phyloP scores from a whole-genome alignment of 148 eudicot species.

The Rhododendron vialii region DNA sequence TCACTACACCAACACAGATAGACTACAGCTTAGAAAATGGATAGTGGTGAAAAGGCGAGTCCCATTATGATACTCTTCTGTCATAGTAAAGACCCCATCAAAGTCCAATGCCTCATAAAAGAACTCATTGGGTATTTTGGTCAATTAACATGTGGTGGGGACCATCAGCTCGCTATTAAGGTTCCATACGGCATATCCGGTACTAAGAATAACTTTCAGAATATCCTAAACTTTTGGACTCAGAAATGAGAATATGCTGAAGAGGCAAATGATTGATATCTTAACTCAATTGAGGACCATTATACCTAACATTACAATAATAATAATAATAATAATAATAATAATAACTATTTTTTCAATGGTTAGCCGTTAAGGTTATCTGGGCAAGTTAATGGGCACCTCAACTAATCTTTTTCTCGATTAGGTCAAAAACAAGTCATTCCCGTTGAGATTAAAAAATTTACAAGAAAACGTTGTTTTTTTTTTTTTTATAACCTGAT shows the following conservation, averaged over 20 bases:
- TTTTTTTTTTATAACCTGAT: too few species aligned
- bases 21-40: background rate
- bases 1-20: too few species aligned
- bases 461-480: too few species aligned
- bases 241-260: constrained; percentile 18
- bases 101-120: background rate
- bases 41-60: background rate
- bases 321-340: background rate
- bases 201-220: background rate
- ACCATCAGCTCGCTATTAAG: background rate
- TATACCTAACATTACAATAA: background rate
- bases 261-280: background rate
- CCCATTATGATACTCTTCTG: background rate
- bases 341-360: too few species aligned
- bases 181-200: background rate
- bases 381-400: too few species aligned
- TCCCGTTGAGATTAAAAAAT: too few species aligned
- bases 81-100: background rate
- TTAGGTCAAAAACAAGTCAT: too few species aligned
- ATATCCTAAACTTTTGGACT: constrained; percentile 17
- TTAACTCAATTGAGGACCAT: background rate
- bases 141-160: background rate
- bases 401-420: too few species aligned
- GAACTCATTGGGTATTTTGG: constrained; percentile 6
- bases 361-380: too few species aligned